These are phyloP conservation scores for Annulohypoxylon stygium DNA, from an alignment of 495 filamentous ascomycete genomes.

Conservation along the genomic window DNA sequence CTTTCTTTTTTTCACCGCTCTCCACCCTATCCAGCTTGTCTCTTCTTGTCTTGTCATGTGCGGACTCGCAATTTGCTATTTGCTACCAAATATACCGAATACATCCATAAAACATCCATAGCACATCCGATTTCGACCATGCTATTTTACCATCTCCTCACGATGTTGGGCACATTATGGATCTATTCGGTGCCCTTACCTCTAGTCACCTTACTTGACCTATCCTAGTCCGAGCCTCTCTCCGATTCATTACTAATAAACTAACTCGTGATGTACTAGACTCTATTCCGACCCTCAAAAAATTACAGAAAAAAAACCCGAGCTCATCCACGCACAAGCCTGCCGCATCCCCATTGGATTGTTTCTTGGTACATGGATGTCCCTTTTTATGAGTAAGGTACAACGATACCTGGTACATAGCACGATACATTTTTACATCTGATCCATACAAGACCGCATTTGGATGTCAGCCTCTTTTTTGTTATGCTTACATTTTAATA, in stretches of 20 bases:
- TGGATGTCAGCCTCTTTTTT: constrained; percentile 40
- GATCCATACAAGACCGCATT: constrained; percentile 8
- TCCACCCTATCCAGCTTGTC: constrained; percentile 3
- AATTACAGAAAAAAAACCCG: constrained; percentile 13
- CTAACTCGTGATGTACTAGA: constrained; percentile 38
- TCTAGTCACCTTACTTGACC: constrained; percentile 30
- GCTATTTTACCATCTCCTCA: background rate
- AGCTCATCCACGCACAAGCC: constrained; percentile 29
- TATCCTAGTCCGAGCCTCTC: constrained; percentile 37
- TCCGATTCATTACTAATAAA: constrained; percentile 43
- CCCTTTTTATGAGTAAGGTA: background rate
- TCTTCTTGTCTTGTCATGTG: background rate
- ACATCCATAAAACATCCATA: background rate
- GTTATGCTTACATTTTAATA: constrained; percentile 27
- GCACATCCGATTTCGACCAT: constrained; percentile 1
- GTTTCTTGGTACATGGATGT: constrained; percentile 6
- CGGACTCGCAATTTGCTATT: background rate
- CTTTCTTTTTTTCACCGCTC: constrained; percentile 6
- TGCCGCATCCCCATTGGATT: constrained; percentile 33
- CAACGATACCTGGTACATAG: constrained; percentile 3
- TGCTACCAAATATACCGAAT: background rate
- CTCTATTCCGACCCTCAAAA: constrained; percentile 16
- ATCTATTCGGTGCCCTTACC: constrained; percentile 26
- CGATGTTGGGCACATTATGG: constrained; percentile 7
- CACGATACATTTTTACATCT: background rate